A percentile compares a stretch with the other conserved stretches of the same genome.
Conservation (phyloP, 2,329 filamentous ascomycete genomes). For the Penicillium sp. region DNA sequence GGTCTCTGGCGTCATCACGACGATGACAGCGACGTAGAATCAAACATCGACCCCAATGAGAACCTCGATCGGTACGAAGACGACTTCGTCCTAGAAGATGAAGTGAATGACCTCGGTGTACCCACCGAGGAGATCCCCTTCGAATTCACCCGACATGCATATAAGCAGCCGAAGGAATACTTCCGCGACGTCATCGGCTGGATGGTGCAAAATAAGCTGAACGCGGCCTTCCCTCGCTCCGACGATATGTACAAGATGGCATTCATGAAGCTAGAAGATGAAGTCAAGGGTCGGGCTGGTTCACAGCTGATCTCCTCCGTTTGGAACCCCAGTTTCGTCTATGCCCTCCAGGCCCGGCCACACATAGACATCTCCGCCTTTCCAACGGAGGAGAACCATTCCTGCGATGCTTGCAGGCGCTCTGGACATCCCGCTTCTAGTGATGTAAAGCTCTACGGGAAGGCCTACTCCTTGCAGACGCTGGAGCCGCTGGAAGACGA, state of each 20-base stretch:
- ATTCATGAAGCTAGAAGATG: constrained; percentile 69
- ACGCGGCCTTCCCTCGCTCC: constrained; percentile 63
- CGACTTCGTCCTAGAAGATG: constrained; percentile 65
- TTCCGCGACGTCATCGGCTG: constrained; percentile 74
- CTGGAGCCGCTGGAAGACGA: constrained; percentile 61
- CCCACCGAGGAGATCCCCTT: constrained; percentile 61
- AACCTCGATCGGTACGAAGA: constrained; percentile 57
- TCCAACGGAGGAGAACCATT: constrained; percentile 43
- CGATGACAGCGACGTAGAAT: constrained; percentile 33
- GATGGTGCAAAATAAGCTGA: constrained; percentile 76
- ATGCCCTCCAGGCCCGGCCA: constrained; percentile 64
- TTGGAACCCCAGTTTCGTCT: constrained; percentile 67
- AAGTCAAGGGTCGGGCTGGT: constrained; percentile 63
- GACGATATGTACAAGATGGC: constrained; percentile 66
- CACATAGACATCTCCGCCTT: constrained; percentile 53
- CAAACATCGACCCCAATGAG: constrained; percentile 34
- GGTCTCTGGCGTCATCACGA: constrained; percentile 10
- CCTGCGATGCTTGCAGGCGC: constrained; percentile 70
- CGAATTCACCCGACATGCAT: constrained; percentile 64
- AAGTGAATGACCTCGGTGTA: constrained; percentile 57
- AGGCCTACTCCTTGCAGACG: constrained; percentile 63
- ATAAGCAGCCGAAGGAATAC: constrained; percentile 67
- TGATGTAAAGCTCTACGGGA: constrained; percentile 61
- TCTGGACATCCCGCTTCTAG: constrained; percentile 65
- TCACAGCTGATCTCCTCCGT: constrained; percentile 70